Evolutionary conservation across 768 basidiomycete genomes (phyloP), one percentile per base, ranked within the genome.

Genomic region (Strobilomyces dryophilus): DNA sequence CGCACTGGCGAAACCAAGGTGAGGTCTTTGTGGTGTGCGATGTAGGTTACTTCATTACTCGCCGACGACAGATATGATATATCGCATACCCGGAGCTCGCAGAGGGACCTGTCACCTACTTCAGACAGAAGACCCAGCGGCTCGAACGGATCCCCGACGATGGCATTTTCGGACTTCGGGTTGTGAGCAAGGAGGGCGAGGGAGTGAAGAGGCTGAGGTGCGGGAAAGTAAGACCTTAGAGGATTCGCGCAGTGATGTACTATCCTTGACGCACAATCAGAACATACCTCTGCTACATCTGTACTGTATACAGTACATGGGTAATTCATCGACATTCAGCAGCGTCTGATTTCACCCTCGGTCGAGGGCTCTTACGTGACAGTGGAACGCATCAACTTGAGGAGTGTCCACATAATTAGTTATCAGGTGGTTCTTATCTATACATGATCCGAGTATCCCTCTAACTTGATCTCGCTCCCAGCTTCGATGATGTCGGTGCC

Each of bases 81-180:
- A 75, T 94, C 12, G 71, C 76, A 47, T 89, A 91, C 61, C 87
- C 91, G 2, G 79, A 84, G 63, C 76, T 85, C 10, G 85, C 95
- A 80, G 78, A 85, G 21, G 76, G 77, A 21, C 67, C 93, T 14
- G 85, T 89, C 12, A 66, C 64, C 35, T 95, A 90, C 60, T 67
- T 91, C 17, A 75, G 93, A 44, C 73, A 81, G 48, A 93, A 95
- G 72, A 71, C 89, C 32, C 72, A 74, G 17, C 68, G 92, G 48
- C 73, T 97, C 31, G 87, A 95, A 53, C 53, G 51, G 21, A 55
- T 85, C 21, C 61, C 72, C 1, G 82, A 84, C 54, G 71, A 71
- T 36, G 59, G n/a, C 37, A 45, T 75, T 47, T 53, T 72, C 26
- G 74, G 74, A 21, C 61, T 63, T 32, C 63, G 61, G 12, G 56